phyloP scores from a whole-genome alignment of 2,329 filamentous ascomycete species.

The Phaeoacremonium minimum region DNA sequence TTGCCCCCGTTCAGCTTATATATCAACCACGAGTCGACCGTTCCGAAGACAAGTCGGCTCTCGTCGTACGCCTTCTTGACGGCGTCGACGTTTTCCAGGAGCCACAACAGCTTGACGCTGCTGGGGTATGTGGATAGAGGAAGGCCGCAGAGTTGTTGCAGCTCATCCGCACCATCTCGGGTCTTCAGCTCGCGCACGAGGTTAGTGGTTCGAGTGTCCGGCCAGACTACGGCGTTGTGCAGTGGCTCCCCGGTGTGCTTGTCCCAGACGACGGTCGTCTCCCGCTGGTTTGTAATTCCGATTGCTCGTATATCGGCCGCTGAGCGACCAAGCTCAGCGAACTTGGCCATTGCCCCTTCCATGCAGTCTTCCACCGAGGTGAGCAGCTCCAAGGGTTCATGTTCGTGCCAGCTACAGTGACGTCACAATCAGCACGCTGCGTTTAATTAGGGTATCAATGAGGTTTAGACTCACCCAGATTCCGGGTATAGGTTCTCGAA shows the following conservation, averaged over 20 bases:
- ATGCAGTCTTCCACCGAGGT: conserved; percentile 75
- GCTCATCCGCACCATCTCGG: conserved; percentile 61
- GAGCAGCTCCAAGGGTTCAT: conserved; percentile 75
- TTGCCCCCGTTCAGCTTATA: conserved; percentile 77
- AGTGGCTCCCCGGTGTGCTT: conserved; percentile 73
- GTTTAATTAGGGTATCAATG: too few relatives aligned
- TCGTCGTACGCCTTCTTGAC: conserved; percentile 74
- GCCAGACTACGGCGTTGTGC: conserved; percentile 85
- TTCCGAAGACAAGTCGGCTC: conserved; percentile 75
- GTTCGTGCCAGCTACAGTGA: conserved; percentile 74
- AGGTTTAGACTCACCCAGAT: conserved; percentile 75
- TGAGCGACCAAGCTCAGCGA: conserved; percentile 65
- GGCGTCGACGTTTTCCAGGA: conserved; percentile 65
- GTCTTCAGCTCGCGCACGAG: conserved; percentile 74
- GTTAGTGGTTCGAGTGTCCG: conserved; percentile 71
- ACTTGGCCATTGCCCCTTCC: conserved; percentile 67
- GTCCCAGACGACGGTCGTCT: conserved; percentile 86
- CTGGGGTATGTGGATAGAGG: conserved; percentile 87
- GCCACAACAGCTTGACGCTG: conserved; percentile 80
- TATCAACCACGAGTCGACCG: conserved; percentile 83
- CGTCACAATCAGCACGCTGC: conserved; percentile 5
- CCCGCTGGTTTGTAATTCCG: conserved; percentile 87
- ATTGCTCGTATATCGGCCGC: conserved; percentile 68
- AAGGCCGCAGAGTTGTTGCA: conserved; percentile 70
- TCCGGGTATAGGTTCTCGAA: conserved; percentile 81